Conservation (phyloP, 78 protist species). For the Planoprotostelium fungivorum region DNA sequence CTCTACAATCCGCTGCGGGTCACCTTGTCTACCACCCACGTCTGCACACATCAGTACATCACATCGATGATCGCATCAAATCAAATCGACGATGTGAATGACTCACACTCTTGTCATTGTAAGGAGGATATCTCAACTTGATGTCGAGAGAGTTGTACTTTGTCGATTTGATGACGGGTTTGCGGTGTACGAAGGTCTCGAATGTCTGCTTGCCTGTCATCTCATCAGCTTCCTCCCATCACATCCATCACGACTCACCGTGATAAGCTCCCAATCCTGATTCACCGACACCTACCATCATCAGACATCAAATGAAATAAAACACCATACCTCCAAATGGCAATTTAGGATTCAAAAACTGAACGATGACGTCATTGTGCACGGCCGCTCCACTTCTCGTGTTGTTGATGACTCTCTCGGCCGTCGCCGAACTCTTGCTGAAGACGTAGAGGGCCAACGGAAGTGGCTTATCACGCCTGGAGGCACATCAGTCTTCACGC, state of each 20-base stretch:
- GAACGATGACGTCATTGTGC: conserved; percentile 48
- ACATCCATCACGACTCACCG: too few species aligned
- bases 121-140: neutral
- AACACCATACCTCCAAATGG: conserved; percentile 91
- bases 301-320: neutral
- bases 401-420: conserved; percentile 15
- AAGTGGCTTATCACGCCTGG: conserved; percentile 25
- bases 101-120: neutral
- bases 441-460: conserved; percentile 87
- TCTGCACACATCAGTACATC: neutral
- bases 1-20: neutral
- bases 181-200: conserved; percentile 11
- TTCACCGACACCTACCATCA: conserved; percentile 72
- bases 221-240: too few species aligned
- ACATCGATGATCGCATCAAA: neutral
- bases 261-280: conserved; percentile 87
- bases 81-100: neutral
- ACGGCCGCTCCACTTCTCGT: conserved; percentile 41
- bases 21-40: neutral
- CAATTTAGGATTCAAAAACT: conserved; percentile 37
- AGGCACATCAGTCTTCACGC: too few species aligned
- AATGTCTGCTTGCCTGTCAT: conserved; percentile 32
- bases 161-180: neutral
- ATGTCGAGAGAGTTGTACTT: neutral
- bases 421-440: conserved; percentile 24